Evolutionary conservation across 2,329 filamentous ascomycete genomes (phyloP), one percentile per base, ranked within the genome.

Genomic region (Verticillium longisporum): DNA sequence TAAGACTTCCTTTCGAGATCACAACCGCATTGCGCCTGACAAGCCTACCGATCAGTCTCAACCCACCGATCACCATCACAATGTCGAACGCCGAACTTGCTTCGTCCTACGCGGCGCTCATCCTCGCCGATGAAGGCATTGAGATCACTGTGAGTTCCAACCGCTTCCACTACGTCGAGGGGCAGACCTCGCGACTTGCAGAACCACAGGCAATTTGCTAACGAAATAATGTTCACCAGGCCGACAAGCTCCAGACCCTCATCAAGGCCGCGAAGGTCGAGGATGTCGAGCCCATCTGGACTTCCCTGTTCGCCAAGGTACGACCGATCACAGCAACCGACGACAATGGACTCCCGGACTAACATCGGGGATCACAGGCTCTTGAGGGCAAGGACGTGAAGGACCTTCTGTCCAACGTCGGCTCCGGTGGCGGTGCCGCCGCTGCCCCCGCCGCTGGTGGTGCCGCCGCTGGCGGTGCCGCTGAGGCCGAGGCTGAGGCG

Each of bases 71-170:
- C 62, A 73, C 81, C 75, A 68, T 78, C 78, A 84, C 76, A 84
- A 97, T 99, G 95, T 97, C 95, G 83, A 92, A 80, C 84, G 81
- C 92, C 83, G 96, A 99, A 88, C 92, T 97, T 80, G 96, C 95
- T 79, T 88, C 89, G 78, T 97, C 95, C 77, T 99, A 99, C 87
- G 95, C 96, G 78, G 92, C 95, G 81, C 90, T 99, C 84, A 97
- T 99, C 89, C 92, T 99, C 81, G 96, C 95, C 80, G 95, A 99
- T 88, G 96, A 99, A 77, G 91, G 90, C 83, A 83, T 99, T 78
- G 95, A 97, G 77, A 92, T 99, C 86, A 97, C 96, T 80, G 95
- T 99, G 89, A 83, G 93, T 83, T 34, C 55, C 59, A n/a, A 15
- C 53, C 21, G n/a, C 6, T 56, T 21, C n/a, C 9, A 9, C 21